A percentile compares a stretch with the other conserved stretches of the same genome.
These are phyloP conservation scores for Pseudomonodictys pantanalensis DNA, from an alignment of 495 filamentous ascomycete genomes.

Conservation along the genomic window DNA sequence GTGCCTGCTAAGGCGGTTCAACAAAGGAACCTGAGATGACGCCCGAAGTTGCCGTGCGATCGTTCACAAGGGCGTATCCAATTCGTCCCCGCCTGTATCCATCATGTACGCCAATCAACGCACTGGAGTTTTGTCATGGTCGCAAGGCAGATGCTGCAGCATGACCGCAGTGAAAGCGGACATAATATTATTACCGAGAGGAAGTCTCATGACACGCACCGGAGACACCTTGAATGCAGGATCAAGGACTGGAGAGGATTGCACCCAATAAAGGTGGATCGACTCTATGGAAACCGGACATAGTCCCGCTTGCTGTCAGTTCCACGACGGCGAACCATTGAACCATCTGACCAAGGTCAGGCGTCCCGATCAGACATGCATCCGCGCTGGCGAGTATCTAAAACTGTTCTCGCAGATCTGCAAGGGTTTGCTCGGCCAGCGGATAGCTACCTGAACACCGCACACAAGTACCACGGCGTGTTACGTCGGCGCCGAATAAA, in stretches of 20 bases:
- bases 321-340: slow-evolving; percentile 10
- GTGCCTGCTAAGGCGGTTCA: too few species aligned
- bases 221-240: slow-evolving; percentile 8
- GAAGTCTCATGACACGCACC: slow-evolving; percentile 9
- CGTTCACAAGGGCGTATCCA: neutral
- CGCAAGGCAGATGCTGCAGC: slow-evolving; percentile 9
- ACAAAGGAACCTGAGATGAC: too few species aligned
- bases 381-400: neutral
- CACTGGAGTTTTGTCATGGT: neutral
- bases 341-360: slow-evolving; percentile 10
- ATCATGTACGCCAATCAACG: neutral
- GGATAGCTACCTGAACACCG: slow-evolving; percentile 9
- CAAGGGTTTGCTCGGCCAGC: slow-evolving; percentile 14
- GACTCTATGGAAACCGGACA: slow-evolving; percentile 13
- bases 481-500: slow-evolving; percentile 12
- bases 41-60: neutral
- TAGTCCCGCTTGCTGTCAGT: neutral
- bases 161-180: slow-evolving; percentile 3
- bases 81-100: neutral
- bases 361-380: neutral
- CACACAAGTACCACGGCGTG: slow-evolving; percentile 11
- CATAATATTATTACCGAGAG: neutral
- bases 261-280: slow-evolving; percentile 5
- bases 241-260: neutral
- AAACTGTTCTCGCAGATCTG: slow-evolving; percentile 1